Percentiles rank a stretch among this genome's conserved stretches.
Conservation (phyloP, 2,329 filamentous ascomycete species). For the Curvularia spicifera region DNA sequence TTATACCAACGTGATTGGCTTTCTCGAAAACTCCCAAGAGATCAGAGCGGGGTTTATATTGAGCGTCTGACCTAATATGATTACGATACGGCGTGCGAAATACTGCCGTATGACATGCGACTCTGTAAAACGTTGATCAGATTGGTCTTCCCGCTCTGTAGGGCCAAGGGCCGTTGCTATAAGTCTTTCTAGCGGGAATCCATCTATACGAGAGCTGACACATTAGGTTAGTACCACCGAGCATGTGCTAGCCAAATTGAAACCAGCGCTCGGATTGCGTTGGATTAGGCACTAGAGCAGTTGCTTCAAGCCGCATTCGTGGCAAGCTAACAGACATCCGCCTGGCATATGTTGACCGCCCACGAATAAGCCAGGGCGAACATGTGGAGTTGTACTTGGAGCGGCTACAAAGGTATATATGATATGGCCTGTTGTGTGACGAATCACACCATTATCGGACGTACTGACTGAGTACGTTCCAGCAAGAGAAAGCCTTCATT, state of each 20-base stretch:
- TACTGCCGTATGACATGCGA: not conserved
- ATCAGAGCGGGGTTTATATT: not conserved
- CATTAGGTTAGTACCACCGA: not conserved
- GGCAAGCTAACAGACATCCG: not conserved
- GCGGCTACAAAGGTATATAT: no score
- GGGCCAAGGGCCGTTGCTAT: not conserved
- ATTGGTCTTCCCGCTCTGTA: not conserved
- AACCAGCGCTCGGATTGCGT: not conserved
- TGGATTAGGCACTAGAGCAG: not conserved
- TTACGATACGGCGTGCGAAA: not conserved
- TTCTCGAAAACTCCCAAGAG: not conserved
- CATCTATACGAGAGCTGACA: not conserved
- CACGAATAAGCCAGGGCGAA: no score
- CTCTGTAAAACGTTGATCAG: not conserved
- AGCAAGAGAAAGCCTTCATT: no score
- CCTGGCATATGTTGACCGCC: no score
- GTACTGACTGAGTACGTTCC: no score
- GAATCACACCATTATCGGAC: no score
- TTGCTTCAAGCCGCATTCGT: not conserved
- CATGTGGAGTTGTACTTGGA: no score
- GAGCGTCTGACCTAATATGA: not conserved
- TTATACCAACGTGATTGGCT: not conserved
- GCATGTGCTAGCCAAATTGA: not conserved
- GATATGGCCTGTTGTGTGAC: no score
- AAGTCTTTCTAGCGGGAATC: not conserved